Conservation (phyloP, 2,329 filamentous ascomycete species). For the Colletotrichum sp. region DNA sequence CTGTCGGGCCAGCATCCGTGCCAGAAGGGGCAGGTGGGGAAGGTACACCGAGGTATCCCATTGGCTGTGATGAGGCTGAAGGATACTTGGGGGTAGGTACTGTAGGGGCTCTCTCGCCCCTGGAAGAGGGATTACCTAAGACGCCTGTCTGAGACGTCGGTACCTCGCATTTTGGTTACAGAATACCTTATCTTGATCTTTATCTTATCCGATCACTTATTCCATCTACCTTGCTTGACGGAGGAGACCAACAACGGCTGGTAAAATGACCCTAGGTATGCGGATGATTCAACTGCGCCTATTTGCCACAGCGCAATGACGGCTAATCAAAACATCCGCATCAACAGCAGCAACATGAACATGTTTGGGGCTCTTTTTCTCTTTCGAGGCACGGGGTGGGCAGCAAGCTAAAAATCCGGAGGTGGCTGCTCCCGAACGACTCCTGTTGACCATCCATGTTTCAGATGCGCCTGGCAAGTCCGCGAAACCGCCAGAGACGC, state of each 20-base stretch:
- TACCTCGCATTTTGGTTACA: background rate
- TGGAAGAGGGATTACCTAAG: slow-evolving; percentile 4
- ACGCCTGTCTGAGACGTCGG: background rate
- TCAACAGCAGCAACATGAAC: background rate
- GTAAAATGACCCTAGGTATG: background rate
- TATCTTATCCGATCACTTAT: background rate
- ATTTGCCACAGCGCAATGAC: background rate
- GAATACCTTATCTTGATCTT: background rate
- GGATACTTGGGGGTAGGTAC: background rate
- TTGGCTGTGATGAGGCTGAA: background rate
- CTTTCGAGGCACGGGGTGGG: slow-evolving; percentile 7
- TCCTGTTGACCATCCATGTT: slow-evolving; percentile 21
- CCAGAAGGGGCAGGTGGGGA: background rate
- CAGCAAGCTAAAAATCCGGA: slow-evolving; percentile 29
- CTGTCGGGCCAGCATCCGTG: background rate
- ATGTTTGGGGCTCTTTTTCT: slow-evolving; percentile 9
- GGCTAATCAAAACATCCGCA: background rate
- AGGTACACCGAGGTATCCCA: background rate
- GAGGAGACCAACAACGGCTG: too few relatives aligned
- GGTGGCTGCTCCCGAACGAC: slow-evolving; percentile 33
- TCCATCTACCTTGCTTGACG: background rate
- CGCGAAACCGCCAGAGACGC: slow-evolving; percentile 19
- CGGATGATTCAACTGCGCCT: background rate
- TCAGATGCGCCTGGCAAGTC: slow-evolving; percentile 21
- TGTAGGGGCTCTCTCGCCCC: background rate